Conservation (phyloP, 345 rosid genomes). For the Laguncularia racemosa region DNA sequence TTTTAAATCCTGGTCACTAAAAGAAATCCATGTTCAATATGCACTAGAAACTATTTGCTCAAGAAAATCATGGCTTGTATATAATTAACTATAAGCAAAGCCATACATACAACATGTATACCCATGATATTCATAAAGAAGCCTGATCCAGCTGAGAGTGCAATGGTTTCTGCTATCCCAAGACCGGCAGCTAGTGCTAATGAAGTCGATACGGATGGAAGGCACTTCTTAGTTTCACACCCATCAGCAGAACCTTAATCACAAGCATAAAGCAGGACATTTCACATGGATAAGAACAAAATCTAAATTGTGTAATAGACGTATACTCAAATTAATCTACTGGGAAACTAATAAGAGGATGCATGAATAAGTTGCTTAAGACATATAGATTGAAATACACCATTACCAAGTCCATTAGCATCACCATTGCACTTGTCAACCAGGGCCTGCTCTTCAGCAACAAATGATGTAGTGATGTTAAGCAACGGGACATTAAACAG, state of each 20-base stretch:
- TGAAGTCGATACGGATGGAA: conserved; percentile 78
- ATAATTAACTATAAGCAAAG: conserved; percentile 16
- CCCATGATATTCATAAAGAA: conserved; percentile 87
- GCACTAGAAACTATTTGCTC: too few species aligned
- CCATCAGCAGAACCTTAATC: conserved; percentile 19
- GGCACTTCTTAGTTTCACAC: conserved; percentile 37
- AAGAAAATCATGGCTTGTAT: background rate
- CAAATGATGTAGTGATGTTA: conserved; percentile 81
- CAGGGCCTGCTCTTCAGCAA: conserved; percentile 80
- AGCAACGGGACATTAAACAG: conserved; percentile 84
- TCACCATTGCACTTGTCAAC: conserved; percentile 16
- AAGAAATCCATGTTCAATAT: too few species aligned
- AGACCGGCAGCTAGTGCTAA: conserved; percentile 70
- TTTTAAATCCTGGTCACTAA: too few species aligned
- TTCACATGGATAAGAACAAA: conserved; percentile 5
- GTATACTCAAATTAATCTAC: too few species aligned
- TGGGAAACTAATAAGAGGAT: too few species aligned
- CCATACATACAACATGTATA: conserved; percentile 72
- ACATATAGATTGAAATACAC: conserved; percentile 3
- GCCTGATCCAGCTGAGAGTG: conserved; percentile 65
- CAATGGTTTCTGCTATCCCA: conserved; percentile 80
- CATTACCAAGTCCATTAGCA: conserved; percentile 13
- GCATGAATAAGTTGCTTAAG: too few species aligned
- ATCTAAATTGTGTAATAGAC: background rate
- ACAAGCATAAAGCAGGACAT: conserved; percentile 1